Conservation (phyloP, 2,329 filamentous ascomycete species). For the Pseudogymnoascus sp. region DNA sequence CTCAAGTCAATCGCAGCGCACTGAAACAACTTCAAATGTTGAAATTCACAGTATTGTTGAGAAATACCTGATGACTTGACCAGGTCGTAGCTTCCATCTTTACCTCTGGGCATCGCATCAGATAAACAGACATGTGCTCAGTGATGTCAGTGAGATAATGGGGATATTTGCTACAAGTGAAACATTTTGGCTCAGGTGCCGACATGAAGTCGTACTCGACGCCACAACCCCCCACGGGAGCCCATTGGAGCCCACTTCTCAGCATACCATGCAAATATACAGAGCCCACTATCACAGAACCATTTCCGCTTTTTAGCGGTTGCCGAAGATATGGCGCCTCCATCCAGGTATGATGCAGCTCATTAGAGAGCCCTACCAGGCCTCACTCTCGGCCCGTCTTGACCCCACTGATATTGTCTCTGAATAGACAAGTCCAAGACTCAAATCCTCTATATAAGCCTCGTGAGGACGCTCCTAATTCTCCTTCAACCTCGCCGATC, state of each 20-base stretch:
- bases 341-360: background rate
- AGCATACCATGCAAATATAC: background rate
- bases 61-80: background rate
- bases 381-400: conserved; percentile 2
- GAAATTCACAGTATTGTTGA: background rate
- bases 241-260: background rate
- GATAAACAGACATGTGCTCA: background rate
- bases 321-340: background rate
- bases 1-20: background rate
- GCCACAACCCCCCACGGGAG: background rate
- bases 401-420: conserved; percentile 2
- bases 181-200: conserved; percentile 6
- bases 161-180: background rate
- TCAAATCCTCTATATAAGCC: background rate
- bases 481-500: conserved; percentile 17
- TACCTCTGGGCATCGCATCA: background rate
- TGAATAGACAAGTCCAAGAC: conserved; percentile 2
- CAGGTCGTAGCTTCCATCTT: background rate
- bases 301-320: background rate
- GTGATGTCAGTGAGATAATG: background rate
- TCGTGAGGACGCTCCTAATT: conserved; percentile 10
- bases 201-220: background rate
- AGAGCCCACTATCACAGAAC: background rate
- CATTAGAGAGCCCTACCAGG: background rate
- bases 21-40: background rate